Evolutionary conservation across 1,284 basidiomycete species (phyloP), one percentile per base, ranked within the genome.

Genomic region (Cutaneotrichosporon daszewskae): DNA sequence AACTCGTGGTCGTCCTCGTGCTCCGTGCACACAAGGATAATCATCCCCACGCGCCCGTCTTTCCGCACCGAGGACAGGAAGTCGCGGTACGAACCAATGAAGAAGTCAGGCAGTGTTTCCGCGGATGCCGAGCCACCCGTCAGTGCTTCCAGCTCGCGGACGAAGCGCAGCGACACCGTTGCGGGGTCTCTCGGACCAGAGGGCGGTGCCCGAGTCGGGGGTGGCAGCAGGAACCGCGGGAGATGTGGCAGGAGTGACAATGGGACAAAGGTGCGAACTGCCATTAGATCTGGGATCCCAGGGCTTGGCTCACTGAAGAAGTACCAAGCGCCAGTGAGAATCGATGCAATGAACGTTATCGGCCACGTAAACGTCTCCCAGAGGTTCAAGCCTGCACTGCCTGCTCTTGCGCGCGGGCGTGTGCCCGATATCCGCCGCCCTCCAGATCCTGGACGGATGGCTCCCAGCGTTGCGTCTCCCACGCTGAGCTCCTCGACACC

Each of bases 1-100:
- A 96, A 96, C 53, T 82, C 82, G 1, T 81, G 75, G 29, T 85
- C 85, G 58, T 92, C 83, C 60, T 94, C 87, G 58, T 97, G 91
- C 59, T 95, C 90, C 27, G 82, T 81, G 58, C 86, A 89, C 37
- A 90, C 82, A n/a, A 97, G 74, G 1, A 96, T 71, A 1, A 92
- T 78, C 56, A 87, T 85, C 0, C 84, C 83, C 35, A 95, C 77
- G 65, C 79, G 79, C 19, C 79, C 73, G 35, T 92, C 83, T 40
- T 75, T 77, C 62, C 88, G 79, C 47, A 87, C 84, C 14, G 68
- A 63, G 36, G 79, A 76, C 48, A 94, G 70, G 32, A 84, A 84
- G 7, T 84, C 79, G 51, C 92, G 86, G 63, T 97, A 96, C n/a
- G 80, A 76, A 1, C 84, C 84, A 4, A 84, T 66, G 40, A 77